phyloP scores from a whole-genome alignment of 2,329 filamentous ascomycete genomes.

The Ascochyta rabiei region DNA sequence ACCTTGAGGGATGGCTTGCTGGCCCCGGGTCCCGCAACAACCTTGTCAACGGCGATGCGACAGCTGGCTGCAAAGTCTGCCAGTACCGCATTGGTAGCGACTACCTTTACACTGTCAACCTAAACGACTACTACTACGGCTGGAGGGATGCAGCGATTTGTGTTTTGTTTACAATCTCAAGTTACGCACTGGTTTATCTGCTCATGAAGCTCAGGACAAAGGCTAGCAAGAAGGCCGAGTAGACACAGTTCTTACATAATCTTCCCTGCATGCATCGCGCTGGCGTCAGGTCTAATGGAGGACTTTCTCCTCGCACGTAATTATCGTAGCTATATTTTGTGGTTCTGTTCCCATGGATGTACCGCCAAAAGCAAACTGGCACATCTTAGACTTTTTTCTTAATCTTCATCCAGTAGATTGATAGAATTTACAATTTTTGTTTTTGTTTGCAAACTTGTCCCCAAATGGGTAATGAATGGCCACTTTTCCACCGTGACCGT shows the following conservation, averaged over 20 bases:
- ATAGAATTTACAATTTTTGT: no score
- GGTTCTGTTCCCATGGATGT: no score
- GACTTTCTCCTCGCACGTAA: no score
- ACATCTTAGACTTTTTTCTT: no score
- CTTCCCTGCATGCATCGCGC: neutral
- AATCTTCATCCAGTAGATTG: no score
- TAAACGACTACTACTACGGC: slow-evolving; percentile 66
- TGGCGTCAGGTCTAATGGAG: neutral
- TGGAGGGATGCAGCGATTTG: slow-evolving; percentile 70
- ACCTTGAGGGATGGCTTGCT: slow-evolving; percentile 60
- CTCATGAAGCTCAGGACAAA: slow-evolving; percentile 53
- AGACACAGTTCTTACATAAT: neutral
- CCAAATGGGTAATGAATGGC: no score
- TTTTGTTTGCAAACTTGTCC: no score
- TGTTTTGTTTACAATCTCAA: slow-evolving; percentile 61
- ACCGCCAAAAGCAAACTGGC: no score
- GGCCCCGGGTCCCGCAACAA: slow-evolving; percentile 49
- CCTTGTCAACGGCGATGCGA: slow-evolving; percentile 62
- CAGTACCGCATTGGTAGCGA: slow-evolving; percentile 64
- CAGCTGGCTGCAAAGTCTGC: slow-evolving; percentile 64
- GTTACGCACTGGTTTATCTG: slow-evolving; percentile 58
- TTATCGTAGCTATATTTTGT: no score
- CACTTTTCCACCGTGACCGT: no score
- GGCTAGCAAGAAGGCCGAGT: slow-evolving; percentile 49
- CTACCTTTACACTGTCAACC: slow-evolving; percentile 65